These are phyloP conservation scores for Fusarium aywerte DNA, from an alignment of 2,329 filamentous ascomycete genomes.

Conservation along the genomic window DNA sequence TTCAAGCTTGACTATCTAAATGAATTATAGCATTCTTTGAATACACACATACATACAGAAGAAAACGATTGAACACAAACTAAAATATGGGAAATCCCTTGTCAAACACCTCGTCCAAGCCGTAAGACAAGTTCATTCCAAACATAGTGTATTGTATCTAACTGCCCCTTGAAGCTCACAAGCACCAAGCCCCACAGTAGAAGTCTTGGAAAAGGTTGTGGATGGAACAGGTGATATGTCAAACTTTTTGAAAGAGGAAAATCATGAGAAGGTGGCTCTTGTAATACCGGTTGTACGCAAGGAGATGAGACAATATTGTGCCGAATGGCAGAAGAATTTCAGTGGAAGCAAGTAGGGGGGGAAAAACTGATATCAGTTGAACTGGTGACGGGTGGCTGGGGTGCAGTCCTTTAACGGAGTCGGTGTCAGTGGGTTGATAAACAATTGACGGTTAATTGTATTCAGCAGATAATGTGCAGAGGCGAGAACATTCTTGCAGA, in stretches of 20 bases:
- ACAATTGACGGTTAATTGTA: too few species aligned
- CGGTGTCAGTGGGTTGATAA: too few species aligned
- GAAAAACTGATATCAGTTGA: too few species aligned
- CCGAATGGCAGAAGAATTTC: not conserved
- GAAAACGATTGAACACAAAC: not conserved
- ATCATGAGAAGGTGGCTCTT: not conserved
- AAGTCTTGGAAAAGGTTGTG: accelerated
- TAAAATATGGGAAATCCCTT: not conserved
- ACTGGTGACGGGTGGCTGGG: too few species aligned
- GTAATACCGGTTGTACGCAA: not conserved
- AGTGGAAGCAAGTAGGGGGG: too few species aligned
- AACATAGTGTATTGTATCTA: accelerated
- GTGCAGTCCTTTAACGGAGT: too few species aligned
- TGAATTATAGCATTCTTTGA: not conserved
- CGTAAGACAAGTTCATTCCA: accelerated
- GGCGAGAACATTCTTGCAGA: too few species aligned
- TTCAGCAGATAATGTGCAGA: too few species aligned
- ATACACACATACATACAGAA: accelerated
- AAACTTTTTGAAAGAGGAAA: not conserved
- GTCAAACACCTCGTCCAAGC: not conserved
- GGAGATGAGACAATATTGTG: not conserved
- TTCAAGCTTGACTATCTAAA: accelerated
- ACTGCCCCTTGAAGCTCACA: not conserved
- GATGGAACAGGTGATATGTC: not conserved
- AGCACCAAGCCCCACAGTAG: not conserved